Evolutionary conservation across 371 early-diverging fungal genomes (phyloP), one percentile per base, ranked within the genome.

Genomic region (Syncephalastrum racemosum): DNA sequence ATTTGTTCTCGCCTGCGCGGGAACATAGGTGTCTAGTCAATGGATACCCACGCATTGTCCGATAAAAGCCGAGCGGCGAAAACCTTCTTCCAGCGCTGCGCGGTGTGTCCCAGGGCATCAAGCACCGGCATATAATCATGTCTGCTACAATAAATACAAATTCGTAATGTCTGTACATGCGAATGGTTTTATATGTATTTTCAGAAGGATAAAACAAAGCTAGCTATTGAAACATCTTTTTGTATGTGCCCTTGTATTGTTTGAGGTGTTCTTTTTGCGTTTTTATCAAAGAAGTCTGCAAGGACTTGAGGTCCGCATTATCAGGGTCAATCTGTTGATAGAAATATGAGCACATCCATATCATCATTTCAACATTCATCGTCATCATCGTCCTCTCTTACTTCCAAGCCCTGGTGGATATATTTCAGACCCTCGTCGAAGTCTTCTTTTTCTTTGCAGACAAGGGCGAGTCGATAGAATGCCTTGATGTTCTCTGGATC

Each of bases 401-500:
- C 80, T 72, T 79, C 63, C 42, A 81, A 54, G 12, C 86, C 87
- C 20, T 40, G 41, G 42, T 77, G 68, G 0, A 86, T 60, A 54
- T 51, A 73, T 25, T 69, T 56, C 31, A 78, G 63, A 1, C 84
- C 83, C 23, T 81, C 58, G 3, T 82, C 82, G 62, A 70, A 89
- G 47, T 81, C 75, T 6, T 68, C 64, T 56, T 69, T 55, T 46
- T 79, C 84, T 15, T 79, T 53, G 59, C 74, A 75, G 1, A 83
- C 87, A 63, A 85, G 82, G 4, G 73, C 82, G 24, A 86, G 58
- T 13, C 89, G 75, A 69, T 82, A 87, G 25, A 68, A 71, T 0
- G 81, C 86, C 67, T 89, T 89, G n/a, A 83, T 60, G 57, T 76
- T 86, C 22, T 66, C 49, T 6, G 71, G 64, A 58, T 88, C 85